Percentiles rank a stretch among this genome's conserved stretches.
phyloP scores from a whole-genome alignment of 1,139 yeast species.

The Saccharomyces hybrid region DNA sequence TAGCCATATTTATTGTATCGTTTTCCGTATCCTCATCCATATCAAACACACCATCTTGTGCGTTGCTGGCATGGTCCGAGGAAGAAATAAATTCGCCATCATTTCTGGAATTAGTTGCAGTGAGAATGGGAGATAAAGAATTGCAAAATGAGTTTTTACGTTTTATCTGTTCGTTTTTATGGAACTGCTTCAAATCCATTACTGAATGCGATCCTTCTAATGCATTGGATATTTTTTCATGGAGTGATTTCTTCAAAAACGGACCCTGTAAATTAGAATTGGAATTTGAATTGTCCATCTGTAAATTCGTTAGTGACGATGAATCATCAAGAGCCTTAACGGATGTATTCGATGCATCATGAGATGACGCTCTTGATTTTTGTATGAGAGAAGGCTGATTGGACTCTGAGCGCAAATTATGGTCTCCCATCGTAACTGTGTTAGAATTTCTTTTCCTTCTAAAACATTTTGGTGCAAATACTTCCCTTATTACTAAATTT shows the following conservation, averaged over 20 bases:
- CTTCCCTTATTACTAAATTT: slow-evolving; percentile 61
- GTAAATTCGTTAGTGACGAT: neutral
- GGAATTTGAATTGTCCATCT: neutral
- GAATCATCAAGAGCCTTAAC: slow-evolving; percentile 4
- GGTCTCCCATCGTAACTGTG: slow-evolving; percentile 1
- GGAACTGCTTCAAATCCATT: slow-evolving; percentile 28
- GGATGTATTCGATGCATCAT: slow-evolving; percentile 8
- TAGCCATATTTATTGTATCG: slow-evolving; percentile 23
- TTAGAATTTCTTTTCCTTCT: slow-evolving; percentile 8
- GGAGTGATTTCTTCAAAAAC: slow-evolving; percentile 16
- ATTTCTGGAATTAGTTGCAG: neutral
- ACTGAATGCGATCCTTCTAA: slow-evolving; percentile 26
- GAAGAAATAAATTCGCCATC: neutral
- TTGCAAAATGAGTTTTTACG: neutral
- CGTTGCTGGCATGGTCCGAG: neutral
- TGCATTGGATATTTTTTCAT: slow-evolving; percentile 23
- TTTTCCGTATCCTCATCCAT: slow-evolving; percentile 15
- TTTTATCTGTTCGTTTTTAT: slow-evolving; percentile 16
- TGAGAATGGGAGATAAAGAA: neutral
- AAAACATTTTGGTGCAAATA: slow-evolving; percentile 48
- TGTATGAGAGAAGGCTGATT: neutral
- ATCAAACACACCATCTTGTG: neutral
- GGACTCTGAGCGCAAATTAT: slow-evolving; percentile 1
- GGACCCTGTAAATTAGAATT: slow-evolving; percentile 14
- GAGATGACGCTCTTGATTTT: slow-evolving; percentile 11